These are phyloP conservation scores for Rhinocladiella mackenziei DNA, from an alignment of 2,329 filamentous ascomycete genomes.

Conservation along the genomic window DNA sequence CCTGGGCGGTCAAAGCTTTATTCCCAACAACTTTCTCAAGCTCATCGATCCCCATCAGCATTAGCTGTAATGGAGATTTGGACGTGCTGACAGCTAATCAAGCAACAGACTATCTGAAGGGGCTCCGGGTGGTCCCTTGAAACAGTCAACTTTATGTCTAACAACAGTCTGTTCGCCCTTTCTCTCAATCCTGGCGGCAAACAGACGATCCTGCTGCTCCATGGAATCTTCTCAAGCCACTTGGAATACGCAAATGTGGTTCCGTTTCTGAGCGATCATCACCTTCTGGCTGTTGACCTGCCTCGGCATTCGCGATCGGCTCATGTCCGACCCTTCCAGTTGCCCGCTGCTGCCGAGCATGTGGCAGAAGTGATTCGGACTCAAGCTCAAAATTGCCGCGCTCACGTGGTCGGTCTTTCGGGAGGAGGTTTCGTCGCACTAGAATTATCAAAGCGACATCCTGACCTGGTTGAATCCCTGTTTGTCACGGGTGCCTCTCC, in stretches of 20 bases:
- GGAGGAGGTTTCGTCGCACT: slow-evolving; percentile 4
- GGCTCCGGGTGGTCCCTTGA: too few relatives aligned
- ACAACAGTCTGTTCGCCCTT: not conserved
- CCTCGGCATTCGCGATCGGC: slow-evolving; percentile 2
- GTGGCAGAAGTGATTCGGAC: slow-evolving; percentile 1
- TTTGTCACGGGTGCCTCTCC: slow-evolving; percentile 7
- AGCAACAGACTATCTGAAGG: too few relatives aligned
- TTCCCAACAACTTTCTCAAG: too few relatives aligned
- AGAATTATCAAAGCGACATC: not conserved
- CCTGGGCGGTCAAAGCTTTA: too few relatives aligned
- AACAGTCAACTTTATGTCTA: too few relatives aligned
- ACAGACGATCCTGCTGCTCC: slow-evolving; percentile 6
- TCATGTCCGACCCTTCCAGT: not conserved
- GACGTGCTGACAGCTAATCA: too few relatives aligned
- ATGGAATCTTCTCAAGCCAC: slow-evolving; percentile 3
- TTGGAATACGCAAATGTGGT: slow-evolving; percentile 6
- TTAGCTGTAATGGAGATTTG: too few relatives aligned
- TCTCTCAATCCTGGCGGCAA: slow-evolving; percentile 4
- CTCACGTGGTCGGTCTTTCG: slow-evolving; percentile 9
- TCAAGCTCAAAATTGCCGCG: not conserved
- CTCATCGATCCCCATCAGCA: too few relatives aligned
- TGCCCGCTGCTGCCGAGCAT: not conserved
- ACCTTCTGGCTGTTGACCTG: slow-evolving; percentile 9
- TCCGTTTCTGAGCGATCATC: slow-evolving; percentile 1
- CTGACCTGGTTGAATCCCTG: slow-evolving; percentile 1